These are phyloP conservation scores for Phytophthora boehmeriae DNA, from an alignment of 352 stramenopile species.

Conservation along the genomic window DNA sequence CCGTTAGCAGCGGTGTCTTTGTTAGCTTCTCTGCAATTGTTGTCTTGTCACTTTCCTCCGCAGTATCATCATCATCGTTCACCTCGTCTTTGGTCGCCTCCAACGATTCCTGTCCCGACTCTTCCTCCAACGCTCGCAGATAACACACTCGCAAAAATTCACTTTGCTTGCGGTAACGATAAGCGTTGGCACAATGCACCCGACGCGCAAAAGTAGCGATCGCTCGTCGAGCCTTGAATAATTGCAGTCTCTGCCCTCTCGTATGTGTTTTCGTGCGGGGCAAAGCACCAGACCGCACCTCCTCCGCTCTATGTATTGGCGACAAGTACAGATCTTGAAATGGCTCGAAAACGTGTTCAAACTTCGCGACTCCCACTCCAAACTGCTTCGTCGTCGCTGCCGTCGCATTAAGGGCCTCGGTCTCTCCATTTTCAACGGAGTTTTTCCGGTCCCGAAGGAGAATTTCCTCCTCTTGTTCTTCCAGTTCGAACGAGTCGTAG, in stretches of 20 bases:
- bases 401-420: slow-evolving; percentile 10
- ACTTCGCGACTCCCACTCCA: slow-evolving; percentile 22
- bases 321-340: slow-evolving; percentile 64
- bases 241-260: slow-evolving; percentile 18
- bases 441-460: slow-evolving; percentile 23
- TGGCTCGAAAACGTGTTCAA: slow-evolving; percentile 59
- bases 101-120: slow-evolving; percentile 33
- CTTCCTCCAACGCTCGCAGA: slow-evolving; percentile 48
- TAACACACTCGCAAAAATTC: slow-evolving; percentile 76
- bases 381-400: slow-evolving; percentile 12
- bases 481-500: slow-evolving; percentile 32
- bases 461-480: slow-evolving; percentile 27
- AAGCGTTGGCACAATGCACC: slow-evolving; percentile 49
- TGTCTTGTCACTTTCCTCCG: not conserved
- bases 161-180: slow-evolving; percentile 61
- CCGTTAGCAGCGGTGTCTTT: slow-evolving; percentile 25
- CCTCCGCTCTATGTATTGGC: not conserved
- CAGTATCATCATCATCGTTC: not conserved
- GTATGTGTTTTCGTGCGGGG: not conserved
- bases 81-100: slow-evolving; percentile 18
- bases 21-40: not conserved
- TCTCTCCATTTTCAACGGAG: slow-evolving; percentile 13
- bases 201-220: slow-evolving; percentile 44
- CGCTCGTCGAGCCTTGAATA: slow-evolving; percentile 33
- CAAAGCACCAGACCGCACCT: not conserved